Percentiles rank a stretch among this genome's conserved stretches.
phyloP scores from a whole-genome alignment of 768 basidiomycete genomes.

The Gymnopilus junonius region DNA sequence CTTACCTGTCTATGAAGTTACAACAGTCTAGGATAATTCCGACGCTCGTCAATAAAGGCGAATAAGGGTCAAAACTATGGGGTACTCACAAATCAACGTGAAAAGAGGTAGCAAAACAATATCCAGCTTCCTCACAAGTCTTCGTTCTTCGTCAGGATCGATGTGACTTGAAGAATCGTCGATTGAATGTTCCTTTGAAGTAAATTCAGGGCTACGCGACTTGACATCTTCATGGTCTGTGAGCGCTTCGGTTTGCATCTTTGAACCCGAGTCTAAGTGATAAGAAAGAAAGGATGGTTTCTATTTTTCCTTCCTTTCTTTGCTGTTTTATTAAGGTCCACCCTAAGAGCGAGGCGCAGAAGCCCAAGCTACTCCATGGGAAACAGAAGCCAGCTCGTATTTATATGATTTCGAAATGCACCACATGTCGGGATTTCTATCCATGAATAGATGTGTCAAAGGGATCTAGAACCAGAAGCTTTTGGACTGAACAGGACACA shows the following conservation, averaged over 20 bases:
- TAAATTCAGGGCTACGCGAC: neutral
- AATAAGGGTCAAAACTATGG: neutral
- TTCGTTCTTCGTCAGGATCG: conserved; percentile 37
- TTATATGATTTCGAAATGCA: neutral
- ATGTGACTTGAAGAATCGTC: conserved; percentile 20
- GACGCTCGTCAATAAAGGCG: neutral
- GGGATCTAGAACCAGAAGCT: no score
- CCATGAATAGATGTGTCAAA: neutral
- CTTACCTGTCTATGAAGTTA: conserved; percentile 43
- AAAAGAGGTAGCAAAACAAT: conserved; percentile 40
- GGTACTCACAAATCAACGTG: conserved; percentile 41
- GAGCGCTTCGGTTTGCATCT: neutral
- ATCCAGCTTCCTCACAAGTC: conserved; percentile 40
- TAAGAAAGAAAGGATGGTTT: neutral
- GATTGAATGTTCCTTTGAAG: conserved; percentile 4
- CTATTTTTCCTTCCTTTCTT: no score
- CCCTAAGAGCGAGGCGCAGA: neutral
- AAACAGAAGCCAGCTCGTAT: neutral
- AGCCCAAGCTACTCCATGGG: neutral
- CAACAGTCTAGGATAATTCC: conserved; percentile 32
- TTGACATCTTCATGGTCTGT: conserved; percentile 1
- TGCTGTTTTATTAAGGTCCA: neutral
- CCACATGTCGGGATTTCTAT: neutral
- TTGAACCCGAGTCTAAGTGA: neutral
- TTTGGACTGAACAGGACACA: no score